Evolutionary conservation across 2,329 filamentous ascomycete genomes (phyloP), one percentile per base, ranked within the genome.

Genomic region (Apiospora koreana): DNA sequence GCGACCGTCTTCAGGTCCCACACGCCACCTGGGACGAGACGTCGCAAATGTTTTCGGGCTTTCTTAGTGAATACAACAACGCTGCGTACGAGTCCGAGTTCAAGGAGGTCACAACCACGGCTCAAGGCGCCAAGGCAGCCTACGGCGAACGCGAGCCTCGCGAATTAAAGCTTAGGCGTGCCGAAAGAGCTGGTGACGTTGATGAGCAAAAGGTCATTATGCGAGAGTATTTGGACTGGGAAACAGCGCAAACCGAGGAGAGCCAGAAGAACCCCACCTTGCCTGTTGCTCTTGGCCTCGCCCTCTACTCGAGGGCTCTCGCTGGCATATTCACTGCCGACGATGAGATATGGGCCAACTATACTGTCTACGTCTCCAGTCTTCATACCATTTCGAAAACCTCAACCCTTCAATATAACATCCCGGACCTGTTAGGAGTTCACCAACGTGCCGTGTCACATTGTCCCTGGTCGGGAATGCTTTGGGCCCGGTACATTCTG

Each of bases 401-500:
- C 80, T 81, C 74, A 68, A 82, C 74, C 69, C 23, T 69, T 12
- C 67, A 69, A 31, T 62, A 69, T 74, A 81, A 77, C 69, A 81
- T 79, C 69, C 86, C 80, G 25, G 83, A 84, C 69, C 81, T 93
- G 46, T 86, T 97, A 12, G 88, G 93, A 65, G 87, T 95, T 8
- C 85, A 97, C 2, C 91, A 94, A 75, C 89, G 94, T 73, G 94
- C 94, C 16, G 96, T 95, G 12, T 89, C 91, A 58, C 96, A 98
- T 80, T 97, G 95, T 75, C 95, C 96, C 1, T 97, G 94, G 92
- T 97, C 94, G 8, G 96, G 96, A 21, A 87, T 89, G 38, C 86
- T 99, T 8, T 99, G 96, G 96, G 93, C 94, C 8, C 91, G 95
- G 74, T 95, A 95, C 74, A 92, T 99, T 35, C 83, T 98, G 68